phyloP scores from a whole-genome alignment of 2,329 filamentous ascomycete species.

The Ustilaginoidea virens region DNA sequence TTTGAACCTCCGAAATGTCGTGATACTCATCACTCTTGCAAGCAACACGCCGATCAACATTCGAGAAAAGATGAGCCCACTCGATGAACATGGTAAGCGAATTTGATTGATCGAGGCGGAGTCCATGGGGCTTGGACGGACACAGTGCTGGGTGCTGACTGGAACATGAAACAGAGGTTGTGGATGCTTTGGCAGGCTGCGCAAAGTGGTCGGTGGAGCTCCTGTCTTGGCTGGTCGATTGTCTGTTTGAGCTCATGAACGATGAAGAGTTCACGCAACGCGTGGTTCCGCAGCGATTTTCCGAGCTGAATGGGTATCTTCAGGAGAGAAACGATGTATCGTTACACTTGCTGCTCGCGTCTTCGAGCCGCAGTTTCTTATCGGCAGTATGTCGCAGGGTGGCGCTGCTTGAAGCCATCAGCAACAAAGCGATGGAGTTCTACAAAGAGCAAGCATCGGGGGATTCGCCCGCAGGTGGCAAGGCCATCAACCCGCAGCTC shows the following conservation, averaged over 20 bases:
- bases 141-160: conserved; percentile 5
- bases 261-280: conserved; percentile 35
- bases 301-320: conserved; percentile 35
- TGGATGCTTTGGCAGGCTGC: conserved; percentile 57
- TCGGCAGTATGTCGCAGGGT: conserved; percentile 53
- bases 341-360: conserved; percentile 53
- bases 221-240: conserved; percentile 44
- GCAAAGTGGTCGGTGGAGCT: conserved; percentile 68
- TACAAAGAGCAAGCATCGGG: conserved; percentile 29
- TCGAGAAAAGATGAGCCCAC: conserved; percentile 39
- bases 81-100: conserved; percentile 40
- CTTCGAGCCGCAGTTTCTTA: conserved; percentile 58
- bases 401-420: conserved; percentile 35
- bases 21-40: conserved; percentile 49
- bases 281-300: conserved; percentile 29
- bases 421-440: conserved; percentile 32
- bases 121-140: too few relatives aligned
- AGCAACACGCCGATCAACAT: conserved; percentile 38
- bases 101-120: not conserved
- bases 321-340: conserved; percentile 39
- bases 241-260: conserved; percentile 38
- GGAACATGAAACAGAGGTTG: conserved; percentile 39
- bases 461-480: conserved; percentile 21
- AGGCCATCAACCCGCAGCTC: conserved; percentile 33
- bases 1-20: conserved; percentile 58